Percentiles rank a stretch among this genome's conserved stretches.
Conservation (phyloP, 176 grass and related monocot genomes). For the Elaeis guineensis region DNA sequence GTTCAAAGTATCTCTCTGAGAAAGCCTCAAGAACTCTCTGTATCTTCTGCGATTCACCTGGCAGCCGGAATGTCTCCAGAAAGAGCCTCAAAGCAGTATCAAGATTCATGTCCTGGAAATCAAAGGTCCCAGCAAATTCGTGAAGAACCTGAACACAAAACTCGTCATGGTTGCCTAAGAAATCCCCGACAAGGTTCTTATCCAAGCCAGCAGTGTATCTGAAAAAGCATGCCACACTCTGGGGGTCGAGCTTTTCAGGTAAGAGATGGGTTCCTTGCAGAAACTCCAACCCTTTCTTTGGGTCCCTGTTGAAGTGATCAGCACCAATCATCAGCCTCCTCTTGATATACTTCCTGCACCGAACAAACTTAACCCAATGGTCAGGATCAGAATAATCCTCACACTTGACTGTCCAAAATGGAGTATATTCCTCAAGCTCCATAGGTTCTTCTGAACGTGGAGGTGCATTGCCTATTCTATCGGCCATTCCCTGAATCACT, state of each 20-base stretch:
- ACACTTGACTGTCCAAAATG: slow-evolving; percentile 90
- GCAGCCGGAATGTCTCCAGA: slow-evolving; percentile 83
- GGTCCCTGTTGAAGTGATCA: slow-evolving; percentile 97
- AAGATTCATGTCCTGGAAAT: slow-evolving; percentile 83
- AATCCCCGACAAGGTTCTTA: slow-evolving; percentile 97
- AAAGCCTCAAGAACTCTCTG: slow-evolving; percentile 99
- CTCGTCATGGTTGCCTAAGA: slow-evolving; percentile 96
- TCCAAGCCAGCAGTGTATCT: slow-evolving; percentile 90
- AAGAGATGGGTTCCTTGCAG: slow-evolving; percentile 95
- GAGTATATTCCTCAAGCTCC: slow-evolving; percentile 74
- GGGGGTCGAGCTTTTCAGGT: slow-evolving; percentile 94
- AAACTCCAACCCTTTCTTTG: slow-evolving; percentile 98
- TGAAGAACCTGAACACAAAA: slow-evolving; percentile 99
- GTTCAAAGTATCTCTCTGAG: slow-evolving; percentile 95
- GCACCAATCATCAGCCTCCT: slow-evolving; percentile 87
- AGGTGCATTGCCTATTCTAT: slow-evolving; percentile 62
- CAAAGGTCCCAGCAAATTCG: slow-evolving; percentile 94
- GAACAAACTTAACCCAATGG: slow-evolving; percentile 95
- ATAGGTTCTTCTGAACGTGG: slow-evolving; percentile 48
- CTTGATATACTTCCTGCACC: slow-evolving; percentile 87
- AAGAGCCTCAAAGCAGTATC: slow-evolving; percentile 93
- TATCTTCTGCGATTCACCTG: slow-evolving; percentile 98
- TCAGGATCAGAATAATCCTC: slow-evolving; percentile 72
- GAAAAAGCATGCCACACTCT: slow-evolving; percentile 96
- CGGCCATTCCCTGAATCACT: slow-evolving; percentile 79